Conservation (phyloP, 352 stramenopile genomes). For the Phytophthora palmivora region DNA sequence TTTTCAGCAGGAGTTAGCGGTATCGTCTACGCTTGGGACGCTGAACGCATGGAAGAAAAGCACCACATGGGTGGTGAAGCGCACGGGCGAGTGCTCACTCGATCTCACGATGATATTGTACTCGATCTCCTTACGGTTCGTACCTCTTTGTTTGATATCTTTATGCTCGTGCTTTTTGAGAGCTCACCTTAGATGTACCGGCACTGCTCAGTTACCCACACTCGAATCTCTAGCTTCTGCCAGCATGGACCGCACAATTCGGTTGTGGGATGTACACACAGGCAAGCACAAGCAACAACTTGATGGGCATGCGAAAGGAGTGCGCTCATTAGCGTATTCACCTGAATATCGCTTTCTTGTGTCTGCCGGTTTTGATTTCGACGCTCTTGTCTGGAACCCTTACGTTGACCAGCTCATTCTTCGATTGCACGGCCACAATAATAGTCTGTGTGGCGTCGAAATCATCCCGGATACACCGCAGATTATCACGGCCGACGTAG, state of each 20-base stretch:
- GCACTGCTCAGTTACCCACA: conserved; percentile 55
- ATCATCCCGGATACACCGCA: conserved; percentile 88
- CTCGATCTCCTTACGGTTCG: conserved; percentile 80
- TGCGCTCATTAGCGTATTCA: conserved; percentile 82
- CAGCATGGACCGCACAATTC: conserved; percentile 91
- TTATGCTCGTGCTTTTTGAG: not conserved
- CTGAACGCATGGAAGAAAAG: conserved; percentile 84
- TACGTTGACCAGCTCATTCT: conserved; percentile 91
- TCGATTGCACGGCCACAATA: conserved; percentile 86
- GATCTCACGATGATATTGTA: conserved; percentile 90
- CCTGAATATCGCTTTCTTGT: conserved; percentile 89
- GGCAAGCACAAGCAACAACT: conserved; percentile 88
- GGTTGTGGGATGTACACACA: conserved; percentile 89
- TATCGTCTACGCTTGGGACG: conserved; percentile 88
- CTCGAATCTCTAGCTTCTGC: conserved; percentile 85
- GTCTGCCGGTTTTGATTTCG: conserved; percentile 89
- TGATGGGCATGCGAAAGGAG: conserved; percentile 85
- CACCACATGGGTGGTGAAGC: conserved; percentile 82
- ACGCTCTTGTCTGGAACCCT: conserved; percentile 91
- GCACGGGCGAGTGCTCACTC: conserved; percentile 58
- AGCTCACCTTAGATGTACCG: conserved; percentile 1
- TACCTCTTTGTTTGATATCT: conserved; percentile 9
- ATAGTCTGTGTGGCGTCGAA: conserved; percentile 86
- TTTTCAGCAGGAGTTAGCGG: conserved; percentile 87
- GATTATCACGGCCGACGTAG: conserved; percentile 87